Evolutionary conservation across 176 grass and related monocot species (phyloP), one percentile per base, ranked within the genome.

Genomic region (Oryza rufipogon): DNA sequence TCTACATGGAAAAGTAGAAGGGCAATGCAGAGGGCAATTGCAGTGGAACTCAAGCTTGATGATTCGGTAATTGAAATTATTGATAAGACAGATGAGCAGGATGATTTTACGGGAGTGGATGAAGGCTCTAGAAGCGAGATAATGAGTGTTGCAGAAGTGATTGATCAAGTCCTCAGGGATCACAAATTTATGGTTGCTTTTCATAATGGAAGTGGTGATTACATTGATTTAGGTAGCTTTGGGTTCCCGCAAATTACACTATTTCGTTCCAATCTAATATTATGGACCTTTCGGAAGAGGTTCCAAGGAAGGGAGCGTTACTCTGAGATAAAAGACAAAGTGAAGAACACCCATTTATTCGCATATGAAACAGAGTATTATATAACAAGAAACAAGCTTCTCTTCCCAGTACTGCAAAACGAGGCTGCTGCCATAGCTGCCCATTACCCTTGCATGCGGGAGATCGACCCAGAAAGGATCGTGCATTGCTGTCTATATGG

Each of bases 121-220:
- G 10, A 42, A 32, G 6, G 3, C 0, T 77, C 73, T 22, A 85
- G 83, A 4, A 2, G 0, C 13, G 48, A 9, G 22, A 45, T 85
- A 46, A 0, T 0, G 2, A 6, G 15, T 4, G 65, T 70, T 4
- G 4, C 0, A 1, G 0, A 5, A 6, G 9, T 9, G 11, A 70
- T 77, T n/a, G 0, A 58, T 67, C 2, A 0, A 0, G 14, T 0
- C 16, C 2, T 85, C 9, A 70, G 0, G 4, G 13, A n/a, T 0
- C 1, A 0, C 0, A 77, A 0, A 9, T 85, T 45, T n/a, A 0
- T 16, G 5, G 17, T 84, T 9, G 1, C 44, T 2, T 84, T 84
- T 14, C 5, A 4, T 56, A 84, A 84, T 9, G 82, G 72, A 39
- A 42, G 72, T 42, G 73, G 10, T 1, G 15, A 7, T 0, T 73